Percentiles rank a stretch among this genome's conserved stretches.
phyloP scores from a whole-genome alignment of 371 early-diverging fungal genomes.

The Apophysomyces sp. region DNA sequence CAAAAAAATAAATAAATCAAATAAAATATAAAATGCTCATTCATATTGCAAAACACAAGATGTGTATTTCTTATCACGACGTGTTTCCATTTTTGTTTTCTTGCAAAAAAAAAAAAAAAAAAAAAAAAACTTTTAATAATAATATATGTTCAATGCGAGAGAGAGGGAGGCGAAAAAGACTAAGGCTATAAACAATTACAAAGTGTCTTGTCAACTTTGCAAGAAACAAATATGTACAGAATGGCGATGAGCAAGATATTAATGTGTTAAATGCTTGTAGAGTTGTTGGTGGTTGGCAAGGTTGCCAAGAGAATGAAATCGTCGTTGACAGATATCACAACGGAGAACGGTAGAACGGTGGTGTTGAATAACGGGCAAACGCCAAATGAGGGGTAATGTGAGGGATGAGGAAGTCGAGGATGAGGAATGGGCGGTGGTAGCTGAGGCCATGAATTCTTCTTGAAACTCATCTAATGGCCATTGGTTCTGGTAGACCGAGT shows the following conservation, averaged over 20 bases:
- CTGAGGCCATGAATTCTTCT: background rate
- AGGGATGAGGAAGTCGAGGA: background rate
- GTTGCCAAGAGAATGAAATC: slow-evolving; percentile 13
- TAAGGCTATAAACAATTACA: no score
- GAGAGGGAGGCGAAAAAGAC: no score
- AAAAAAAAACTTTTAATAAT: no score
- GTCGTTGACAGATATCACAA: slow-evolving; percentile 8
- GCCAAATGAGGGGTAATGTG: background rate
- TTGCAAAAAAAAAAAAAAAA: no score
- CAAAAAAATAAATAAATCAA: no score
- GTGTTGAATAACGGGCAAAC: background rate
- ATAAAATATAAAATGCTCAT: no score
- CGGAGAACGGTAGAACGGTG: slow-evolving; percentile 3
- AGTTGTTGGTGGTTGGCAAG: slow-evolving; percentile 14
- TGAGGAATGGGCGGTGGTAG: background rate
- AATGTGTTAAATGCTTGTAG: slow-evolving; percentile 4
- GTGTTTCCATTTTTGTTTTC: no score
- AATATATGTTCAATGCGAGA: no score
- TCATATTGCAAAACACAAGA: no score
- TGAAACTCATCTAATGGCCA: background rate
- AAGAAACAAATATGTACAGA: background rate
- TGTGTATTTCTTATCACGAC: no score
- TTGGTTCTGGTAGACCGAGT: background rate
- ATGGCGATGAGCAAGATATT: background rate
- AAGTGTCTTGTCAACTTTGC: no score